Conservation (phyloP, 75 land plant genomes). For the Cunninghamia lanceolata region DNA sequence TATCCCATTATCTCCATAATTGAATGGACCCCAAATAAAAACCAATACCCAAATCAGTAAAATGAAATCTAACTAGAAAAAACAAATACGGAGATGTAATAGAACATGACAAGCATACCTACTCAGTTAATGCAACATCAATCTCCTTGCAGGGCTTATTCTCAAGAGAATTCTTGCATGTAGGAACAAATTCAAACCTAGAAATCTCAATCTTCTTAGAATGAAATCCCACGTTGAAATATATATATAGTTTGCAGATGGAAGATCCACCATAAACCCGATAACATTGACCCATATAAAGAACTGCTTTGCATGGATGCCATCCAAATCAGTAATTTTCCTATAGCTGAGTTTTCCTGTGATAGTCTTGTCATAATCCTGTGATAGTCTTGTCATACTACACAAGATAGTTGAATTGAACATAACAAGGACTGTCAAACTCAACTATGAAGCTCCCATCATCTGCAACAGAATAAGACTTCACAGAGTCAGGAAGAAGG, state of each 20-base stretch:
- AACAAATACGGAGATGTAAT: too few species aligned
- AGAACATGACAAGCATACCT: too few species aligned
- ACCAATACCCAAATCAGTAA: too few species aligned
- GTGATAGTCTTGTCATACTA: conserved; percentile 50
- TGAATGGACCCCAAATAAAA: too few species aligned
- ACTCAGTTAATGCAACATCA: background rate
- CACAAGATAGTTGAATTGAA: conserved; percentile 60
- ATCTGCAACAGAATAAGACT: conserved; percentile 41
- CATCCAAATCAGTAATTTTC: conserved; percentile 35
- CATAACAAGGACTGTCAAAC: conserved; percentile 43
- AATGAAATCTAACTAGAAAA: too few species aligned
- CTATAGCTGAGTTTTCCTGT: conserved; percentile 51
- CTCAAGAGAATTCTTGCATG: conserved; percentile 33
- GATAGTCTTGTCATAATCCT: too few species aligned
- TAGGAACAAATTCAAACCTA: conserved; percentile 38
- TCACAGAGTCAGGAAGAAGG: conserved; percentile 66
- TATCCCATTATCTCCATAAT: too few species aligned
- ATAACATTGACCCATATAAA: conserved; percentile 63
- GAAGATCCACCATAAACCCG: conserved; percentile 35
- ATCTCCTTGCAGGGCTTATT: too few species aligned
- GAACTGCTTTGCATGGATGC: conserved; percentile 58
- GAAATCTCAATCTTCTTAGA: conserved; percentile 43
- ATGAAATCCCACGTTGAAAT: conserved; percentile 56
- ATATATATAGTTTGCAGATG: conserved; percentile 20
- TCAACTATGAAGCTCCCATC: conserved; percentile 57